Evolutionary conservation across 2,329 filamentous ascomycete genomes (phyloP), one percentile per base, ranked within the genome.

Genomic region (Talaromyces sp.): DNA sequence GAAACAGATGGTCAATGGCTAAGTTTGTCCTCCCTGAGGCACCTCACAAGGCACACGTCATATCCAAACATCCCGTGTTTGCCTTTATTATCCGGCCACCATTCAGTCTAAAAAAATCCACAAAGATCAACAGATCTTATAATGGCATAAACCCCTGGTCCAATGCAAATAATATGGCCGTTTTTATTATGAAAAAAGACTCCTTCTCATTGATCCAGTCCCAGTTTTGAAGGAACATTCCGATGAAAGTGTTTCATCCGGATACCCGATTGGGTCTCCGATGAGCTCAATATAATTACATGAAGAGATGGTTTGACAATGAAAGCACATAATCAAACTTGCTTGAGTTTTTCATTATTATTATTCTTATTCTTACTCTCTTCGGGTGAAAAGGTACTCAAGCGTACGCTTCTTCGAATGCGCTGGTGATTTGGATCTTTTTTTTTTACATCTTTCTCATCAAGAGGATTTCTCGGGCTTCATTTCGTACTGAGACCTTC

Each of bases 201-300:
- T 24, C n/a, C 3, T 10, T 9, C 3, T 41, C 19, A 50, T 37
- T 49, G 41, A 39, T 60, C 11, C 14, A 9, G 5, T 1, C 52
- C n/a, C 2, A 24, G 14, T 14, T 11, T 56, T 3, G 33, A 54
- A 14, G 52, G 52, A 16, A 14, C n/a, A 56, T 13, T 3, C 31
- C 52, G 52, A 54, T 13, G 22, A 19, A 35, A 22, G 27, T 22
- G 52, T 24, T 16, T 14, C 16, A 54, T 54, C 14, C 45, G 14
- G 19, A 19, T 54, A 24, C 60, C 60, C 35, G 16, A 62, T 54
- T 41, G 39, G 60, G 47, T 47, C 49, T 19, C 59, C 33, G 45
- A n/a, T 19, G 50, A 7, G 5, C 24, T 54, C 16, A 35, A 37
- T 14, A 35, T 54, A 37, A 33, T 8, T 19, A 41, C 47, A 54